phyloP scores from a whole-genome alignment of 495 filamentous ascomycete species.

The Physcia stellaris region DNA sequence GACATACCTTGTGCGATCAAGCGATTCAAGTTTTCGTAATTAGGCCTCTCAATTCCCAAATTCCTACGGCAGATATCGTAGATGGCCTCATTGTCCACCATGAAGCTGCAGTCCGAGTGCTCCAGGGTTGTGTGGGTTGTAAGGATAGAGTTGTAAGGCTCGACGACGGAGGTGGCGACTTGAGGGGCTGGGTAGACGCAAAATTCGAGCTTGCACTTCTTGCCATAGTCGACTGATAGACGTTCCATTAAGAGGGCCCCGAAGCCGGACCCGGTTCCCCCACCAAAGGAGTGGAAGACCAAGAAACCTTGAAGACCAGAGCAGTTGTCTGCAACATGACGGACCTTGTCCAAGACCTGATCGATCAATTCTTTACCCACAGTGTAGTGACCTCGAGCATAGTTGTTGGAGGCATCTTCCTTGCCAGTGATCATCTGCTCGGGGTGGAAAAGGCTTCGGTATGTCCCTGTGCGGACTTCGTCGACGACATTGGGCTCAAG shows the following conservation, averaged over 20 bases:
- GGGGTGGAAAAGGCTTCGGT: constrained; percentile 92
- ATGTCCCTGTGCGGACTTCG: constrained; percentile 95
- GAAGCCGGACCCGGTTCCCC: constrained; percentile 96
- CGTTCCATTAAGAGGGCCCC: constrained; percentile 96
- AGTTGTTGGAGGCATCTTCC: constrained; percentile 99
- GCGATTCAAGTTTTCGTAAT: constrained; percentile 97
- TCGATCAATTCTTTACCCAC: constrained; percentile 98
- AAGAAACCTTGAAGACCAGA: constrained; percentile 96
- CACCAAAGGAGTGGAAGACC: constrained; percentile 99
- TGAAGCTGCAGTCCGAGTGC: constrained; percentile 98
- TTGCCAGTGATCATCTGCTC: constrained; percentile 99
- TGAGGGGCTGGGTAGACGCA: constrained; percentile 96
- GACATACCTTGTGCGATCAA: constrained; percentile 81
- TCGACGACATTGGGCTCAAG: constrained; percentile 99
- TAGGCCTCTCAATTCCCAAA: constrained; percentile 89
- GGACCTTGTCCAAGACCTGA: constrained; percentile 90
- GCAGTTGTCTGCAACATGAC: constrained; percentile 92
- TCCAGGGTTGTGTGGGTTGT: constrained; percentile 98
- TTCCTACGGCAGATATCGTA: constrained; percentile 99
- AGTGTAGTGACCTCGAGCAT: constrained; percentile 96
- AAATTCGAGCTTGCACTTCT: constrained; percentile 99
- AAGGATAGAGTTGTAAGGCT: constrained; percentile 98
- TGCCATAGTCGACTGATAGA: constrained; percentile 93
- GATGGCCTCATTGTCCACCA: constrained; percentile 99
- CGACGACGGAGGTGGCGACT: constrained; percentile 91